Base-by-base conservation (phyloP, 331 rosid species). In the Stylosanthes scabra region DNA sequence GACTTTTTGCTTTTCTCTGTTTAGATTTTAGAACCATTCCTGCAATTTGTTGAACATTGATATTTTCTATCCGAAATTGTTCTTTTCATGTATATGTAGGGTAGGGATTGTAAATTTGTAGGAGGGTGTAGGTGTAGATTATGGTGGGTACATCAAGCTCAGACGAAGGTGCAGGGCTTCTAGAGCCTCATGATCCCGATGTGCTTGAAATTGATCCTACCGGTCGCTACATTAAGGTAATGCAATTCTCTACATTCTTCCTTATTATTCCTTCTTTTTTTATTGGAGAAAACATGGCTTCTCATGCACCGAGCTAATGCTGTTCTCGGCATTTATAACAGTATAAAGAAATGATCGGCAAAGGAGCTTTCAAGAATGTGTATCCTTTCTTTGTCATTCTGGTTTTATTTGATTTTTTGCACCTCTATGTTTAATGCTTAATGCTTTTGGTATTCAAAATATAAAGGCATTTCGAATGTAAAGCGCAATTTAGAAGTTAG, bases 351-450 rank as follows among this genome's bases (percentile, higher is more conserved):
- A 77, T 83, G 78, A 59, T 86, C 34, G 85, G 90, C 50, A 86
- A 80, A 77, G 90, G 90, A 71, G 90, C 87, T 34, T 86, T 86
- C 82, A 83, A 86, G 72, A 86, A 85, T 49, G 83, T 78, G 87
- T 83, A 80, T 25, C 13, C 66, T 27, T 16, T 29, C 1, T 63
- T 58, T 12, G 11, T 3, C 9, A 46, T 65, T 51, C 73, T 42
- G 39, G 59, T 15, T 57, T 20, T 13, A 12, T 6, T 45, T 52
- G 20, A 8, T 6, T 42, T 3, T 52, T 49, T 50, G 25, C 11
- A 51, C 62, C 29, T 63, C 9, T 1, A 11, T 11, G 8, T 49
- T 16, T 1, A 13, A 0, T 51, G 5, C 16, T 16, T 1, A 9
- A 0, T 51, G 5, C 16, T 29, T 63, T 11, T 60, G 2, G 1